Evolutionary conservation across 2,329 filamentous ascomycete genomes (phyloP).

Genomic region (Cercospora berteroae): DNA sequence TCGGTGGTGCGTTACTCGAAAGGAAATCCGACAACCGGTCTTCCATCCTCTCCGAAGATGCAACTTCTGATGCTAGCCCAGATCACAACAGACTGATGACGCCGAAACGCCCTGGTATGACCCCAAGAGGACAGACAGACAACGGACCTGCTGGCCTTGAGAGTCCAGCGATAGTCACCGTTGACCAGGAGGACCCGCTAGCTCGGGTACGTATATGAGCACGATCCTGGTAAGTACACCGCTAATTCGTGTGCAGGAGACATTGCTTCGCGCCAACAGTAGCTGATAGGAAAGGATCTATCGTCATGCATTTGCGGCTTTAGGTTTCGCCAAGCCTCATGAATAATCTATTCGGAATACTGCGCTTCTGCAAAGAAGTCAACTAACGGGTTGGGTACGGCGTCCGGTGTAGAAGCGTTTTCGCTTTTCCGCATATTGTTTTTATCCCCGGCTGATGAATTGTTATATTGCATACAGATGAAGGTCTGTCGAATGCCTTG

Average conservation of each 20-base stretch:
- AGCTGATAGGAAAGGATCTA: conserved; percentile 23
- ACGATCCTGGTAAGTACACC: background rate
- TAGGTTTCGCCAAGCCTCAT: background rate
- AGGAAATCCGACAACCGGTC: conserved; percentile 57
- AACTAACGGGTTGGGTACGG: background rate
- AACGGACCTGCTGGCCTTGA: conserved; percentile 61
- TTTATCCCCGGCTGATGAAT: background rate
- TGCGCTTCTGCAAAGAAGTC: background rate
- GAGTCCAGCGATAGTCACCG: conserved; percentile 62
- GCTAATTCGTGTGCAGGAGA: conserved; percentile 25
- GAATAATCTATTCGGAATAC: background rate
- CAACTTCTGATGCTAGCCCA: conserved; percentile 28
- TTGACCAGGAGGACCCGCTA: conserved; percentile 60
- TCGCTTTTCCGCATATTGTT: background rate
- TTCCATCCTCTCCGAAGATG: conserved; percentile 27
- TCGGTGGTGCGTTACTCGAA: conserved; percentile 78
- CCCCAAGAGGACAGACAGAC: conserved; percentile 68
- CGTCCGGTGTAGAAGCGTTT: background rate
- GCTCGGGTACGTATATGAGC: conserved; percentile 50
- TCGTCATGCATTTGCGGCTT: conserved; percentile 4
- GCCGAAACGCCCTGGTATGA: conserved; percentile 52
- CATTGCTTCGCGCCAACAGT: conserved; percentile 32
- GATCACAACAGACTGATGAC: conserved; percentile 31
- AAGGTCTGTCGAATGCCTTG: background rate
- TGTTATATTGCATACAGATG: background rate